Percentiles rank a stretch among this genome's conserved stretches.
Evolutionary conservation across 2,329 filamentous ascomycete species (phyloP).

Genomic region (Akanthomyces lecanii): DNA sequence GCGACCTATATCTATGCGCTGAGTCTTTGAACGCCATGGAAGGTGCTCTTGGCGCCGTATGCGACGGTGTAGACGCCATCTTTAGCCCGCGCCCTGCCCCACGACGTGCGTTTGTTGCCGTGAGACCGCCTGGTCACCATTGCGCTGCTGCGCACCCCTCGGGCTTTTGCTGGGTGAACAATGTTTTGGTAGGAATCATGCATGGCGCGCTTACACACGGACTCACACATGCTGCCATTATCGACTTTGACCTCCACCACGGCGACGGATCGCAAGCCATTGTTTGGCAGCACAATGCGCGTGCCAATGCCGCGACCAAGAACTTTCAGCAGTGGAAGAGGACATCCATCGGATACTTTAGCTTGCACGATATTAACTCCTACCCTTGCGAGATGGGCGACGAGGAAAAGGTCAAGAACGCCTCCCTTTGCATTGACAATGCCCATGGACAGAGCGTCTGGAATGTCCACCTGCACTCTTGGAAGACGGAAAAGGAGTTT

Average conservation of each 20-base stretch:
- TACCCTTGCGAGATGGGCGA: constrained; percentile 96
- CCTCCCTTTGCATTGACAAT: constrained; percentile 89
- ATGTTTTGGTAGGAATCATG: constrained; percentile 94
- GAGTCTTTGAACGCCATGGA: constrained; percentile 86
- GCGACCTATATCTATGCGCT: constrained; percentile 84
- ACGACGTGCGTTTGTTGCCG: constrained; percentile 81
- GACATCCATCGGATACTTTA: constrained; percentile 90
- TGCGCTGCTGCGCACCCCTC: constrained; percentile 87
- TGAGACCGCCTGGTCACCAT: constrained; percentile 91
- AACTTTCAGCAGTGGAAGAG: constrained; percentile 75
- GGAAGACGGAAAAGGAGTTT: constrained; percentile 79
- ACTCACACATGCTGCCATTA: constrained; percentile 87
- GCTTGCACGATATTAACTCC: constrained; percentile 96
- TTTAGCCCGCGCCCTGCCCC: constrained; percentile 56
- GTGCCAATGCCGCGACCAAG: constrained; percentile 57
- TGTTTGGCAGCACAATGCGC: constrained; percentile 82
- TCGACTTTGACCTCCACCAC: constrained; percentile 89
- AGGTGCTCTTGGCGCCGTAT: constrained; percentile 85
- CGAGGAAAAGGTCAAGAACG: constrained; percentile 86
- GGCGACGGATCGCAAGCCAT: constrained; percentile 95
- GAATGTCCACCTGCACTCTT: constrained; percentile 91
- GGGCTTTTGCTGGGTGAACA: constrained; percentile 98
- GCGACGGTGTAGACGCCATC: constrained; percentile 85
- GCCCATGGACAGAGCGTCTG: constrained; percentile 91
- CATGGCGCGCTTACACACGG: constrained; percentile 80